Evolutionary conservation across 179 eudicot species (phyloP), one percentile per base, ranked within the genome.

Genomic region (Pouteria campechiana): DNA sequence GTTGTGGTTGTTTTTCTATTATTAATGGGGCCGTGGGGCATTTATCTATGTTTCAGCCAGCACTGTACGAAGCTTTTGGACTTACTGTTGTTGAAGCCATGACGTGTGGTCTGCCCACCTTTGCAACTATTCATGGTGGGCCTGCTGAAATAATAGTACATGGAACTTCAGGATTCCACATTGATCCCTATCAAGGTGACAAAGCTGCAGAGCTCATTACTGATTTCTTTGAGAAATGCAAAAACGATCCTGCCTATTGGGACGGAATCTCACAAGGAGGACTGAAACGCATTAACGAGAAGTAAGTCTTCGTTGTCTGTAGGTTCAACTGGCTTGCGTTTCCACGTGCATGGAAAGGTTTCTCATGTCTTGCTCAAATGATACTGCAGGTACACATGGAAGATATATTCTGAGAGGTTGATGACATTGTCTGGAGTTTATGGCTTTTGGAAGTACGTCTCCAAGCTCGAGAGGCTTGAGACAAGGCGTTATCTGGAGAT

Each of bases 391-490:
- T 79, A 76, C 40, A 83, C 94, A 41, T 83, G 94, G 94, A 76
- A 76, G 72, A 69, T 74, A 6, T 79, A 72, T 67, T 79, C 89
- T 4, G 76, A 83, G 55, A 77, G 94, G 74, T 62, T 83, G 40
- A 76, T 79, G 85, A 83, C 89, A 8, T 55, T 83, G 35, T 71
- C 89, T 16, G 89, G 94, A 19, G 89, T 83, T 13, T 83, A 79
- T 44, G 79, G 94, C 28, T 83, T 83, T 70, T 83, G 94, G 89
- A 79, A 83, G 58, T 61, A 73, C 42, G 94, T 76, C 22, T 79
- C 94, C 2, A 83, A 83, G 41, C 73, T 83, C 2, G 94, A 83
- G 55, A 74, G 94, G 67, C 77, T 79, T 43, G 89, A 83, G 50
- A 83, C 82, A 9, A 52, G 75, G 7, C 69, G 94, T 21, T 79